Evolutionary conservation across 805 yeast genomes (phyloP), one percentile per base, ranked within the genome.

Genomic region (Candida insectalens): DNA sequence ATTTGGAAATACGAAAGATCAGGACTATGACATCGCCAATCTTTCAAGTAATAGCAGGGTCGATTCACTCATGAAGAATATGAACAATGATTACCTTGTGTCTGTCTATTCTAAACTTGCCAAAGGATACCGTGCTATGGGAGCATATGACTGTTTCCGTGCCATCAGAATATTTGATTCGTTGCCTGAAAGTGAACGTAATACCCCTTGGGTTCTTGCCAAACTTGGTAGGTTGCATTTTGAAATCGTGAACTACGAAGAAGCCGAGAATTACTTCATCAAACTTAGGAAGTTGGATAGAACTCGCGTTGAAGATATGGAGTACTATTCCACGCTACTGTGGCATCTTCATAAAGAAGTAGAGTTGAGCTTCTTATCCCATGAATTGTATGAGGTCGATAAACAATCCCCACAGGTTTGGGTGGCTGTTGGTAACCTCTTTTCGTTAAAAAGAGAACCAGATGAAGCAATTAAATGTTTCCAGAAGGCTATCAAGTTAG

Each of bases 341-440:
- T 89, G 98, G 98, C 97, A 92, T 60, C 59, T 87, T 32, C 89
- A 82, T 36, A 78, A 77, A 47, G 87, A 82, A 31, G 71, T 74
- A 15, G 88, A 79, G 36, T 64, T 92, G 33, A 77, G 92, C n/a
- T 76, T 69, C 46, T 63, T 92, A 36, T 83, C 95, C 3, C 83
- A 83, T 50, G 96, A 87, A 44, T 62, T 89, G 27, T 64, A 77
- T 41, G 83, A 77, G 37, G 61, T 76, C 13, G 74, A 80, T 44
- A 55, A 66, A n/a, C 45, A 50, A 16, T 63, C 78, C 9, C 82
- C 95, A 5, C 80, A 85, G 43, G 77, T 96, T 0, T 89, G 98
- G 97, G 81, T 92, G 42, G 78, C 82, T 1, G 65, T 87, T 38
- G 98, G 98, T 1, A 92, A 89, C 53, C 68, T 89, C 29, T 83